A percentile compares a stretch with the other conserved stretches of the same genome.
Conservation (phyloP, 352 stramenopile species). For the Peronospora destructor region DNA sequence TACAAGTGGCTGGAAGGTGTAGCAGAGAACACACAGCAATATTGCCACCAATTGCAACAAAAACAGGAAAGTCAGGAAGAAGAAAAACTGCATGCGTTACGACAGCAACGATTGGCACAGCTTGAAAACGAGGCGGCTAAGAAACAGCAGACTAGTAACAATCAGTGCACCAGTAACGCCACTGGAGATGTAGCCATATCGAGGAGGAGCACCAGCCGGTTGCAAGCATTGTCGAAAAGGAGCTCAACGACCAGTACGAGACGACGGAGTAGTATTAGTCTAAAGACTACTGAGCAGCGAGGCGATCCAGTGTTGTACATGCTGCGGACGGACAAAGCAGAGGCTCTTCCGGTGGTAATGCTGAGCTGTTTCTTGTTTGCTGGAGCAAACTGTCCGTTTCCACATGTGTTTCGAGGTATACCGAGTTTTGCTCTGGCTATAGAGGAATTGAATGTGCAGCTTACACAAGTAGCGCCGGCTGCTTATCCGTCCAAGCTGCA, state of each 20-base stretch:
- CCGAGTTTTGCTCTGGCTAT: slow-evolving; percentile 65
- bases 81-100: slow-evolving; percentile 15
- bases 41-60: slow-evolving; percentile 37
- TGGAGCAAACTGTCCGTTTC: slow-evolving; percentile 68
- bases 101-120: slow-evolving; percentile 22
- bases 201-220: slow-evolving; percentile 13
- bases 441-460: slow-evolving; percentile 62
- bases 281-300: slow-evolving; percentile 16
- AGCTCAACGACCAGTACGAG: slow-evolving; percentile 2
- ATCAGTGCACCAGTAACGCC: slow-evolving; percentile 9
- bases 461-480: slow-evolving; percentile 34
- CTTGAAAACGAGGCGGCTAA: slow-evolving; percentile 12
- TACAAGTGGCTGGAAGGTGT: slow-evolving; percentile 59
- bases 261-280: slow-evolving; percentile 16
- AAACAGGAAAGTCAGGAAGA: slow-evolving; percentile 17
- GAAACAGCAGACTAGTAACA: slow-evolving; percentile 16
- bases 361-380: slow-evolving; percentile 64
- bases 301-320: slow-evolving; percentile 23
- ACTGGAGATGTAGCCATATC: slow-evolving; percentile 7
- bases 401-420: slow-evolving; percentile 54
- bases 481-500: slow-evolving; percentile 64
- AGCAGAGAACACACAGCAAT: slow-evolving; percentile 62
- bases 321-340: slow-evolving; percentile 27
- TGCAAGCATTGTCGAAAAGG: slow-evolving; percentile 7
- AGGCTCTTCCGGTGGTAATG: slow-evolving; percentile 47